Conservation (phyloP, 768 basidiomycete genomes). For the Trametes punicea region DNA sequence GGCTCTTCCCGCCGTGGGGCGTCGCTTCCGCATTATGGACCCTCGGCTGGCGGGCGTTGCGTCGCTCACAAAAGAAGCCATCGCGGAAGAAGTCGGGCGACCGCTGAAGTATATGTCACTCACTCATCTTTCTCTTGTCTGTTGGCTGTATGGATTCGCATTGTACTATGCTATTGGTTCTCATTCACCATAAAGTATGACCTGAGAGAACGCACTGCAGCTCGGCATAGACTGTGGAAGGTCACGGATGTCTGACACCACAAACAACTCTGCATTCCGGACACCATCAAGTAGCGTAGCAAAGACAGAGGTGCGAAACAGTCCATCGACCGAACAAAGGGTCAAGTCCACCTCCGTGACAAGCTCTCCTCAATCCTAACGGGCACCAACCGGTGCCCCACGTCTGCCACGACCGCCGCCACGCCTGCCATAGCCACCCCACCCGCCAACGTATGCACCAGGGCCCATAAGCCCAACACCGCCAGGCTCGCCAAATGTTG, state of each 20-base stretch:
- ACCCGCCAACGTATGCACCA: slow-evolving; percentile 74
- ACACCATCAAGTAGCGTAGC: slow-evolving; percentile 11
- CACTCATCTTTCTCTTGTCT: background rate
- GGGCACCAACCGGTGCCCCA: slow-evolving; percentile 24
- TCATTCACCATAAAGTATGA: too few relatives aligned
- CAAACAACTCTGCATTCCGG: slow-evolving; percentile 3
- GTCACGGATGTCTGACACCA: too few relatives aligned
- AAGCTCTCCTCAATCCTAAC: background rate
- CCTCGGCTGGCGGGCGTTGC: slow-evolving; percentile 34
- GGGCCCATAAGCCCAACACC: slow-evolving; percentile 76
- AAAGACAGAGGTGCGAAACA: background rate
- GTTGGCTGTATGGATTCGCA: background rate
- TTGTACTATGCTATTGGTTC: background rate
- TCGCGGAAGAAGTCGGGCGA: slow-evolving; percentile 1
- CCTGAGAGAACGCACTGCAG: too few relatives aligned
- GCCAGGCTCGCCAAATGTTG: slow-evolving; percentile 85
- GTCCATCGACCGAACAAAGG: background rate
- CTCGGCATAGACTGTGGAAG: too few relatives aligned
- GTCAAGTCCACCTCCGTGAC: background rate
- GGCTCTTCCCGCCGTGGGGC: slow-evolving; percentile 56
- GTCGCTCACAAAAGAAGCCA: slow-evolving; percentile 16
- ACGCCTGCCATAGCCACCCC: slow-evolving; percentile 64
- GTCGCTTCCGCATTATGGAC: slow-evolving; percentile 45
- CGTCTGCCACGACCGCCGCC: slow-evolving; percentile 43
- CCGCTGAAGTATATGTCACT: background rate